Evolutionary conservation across 1,284 basidiomycete species (phyloP).

Genomic region (Ceratobasidium sp.): DNA sequence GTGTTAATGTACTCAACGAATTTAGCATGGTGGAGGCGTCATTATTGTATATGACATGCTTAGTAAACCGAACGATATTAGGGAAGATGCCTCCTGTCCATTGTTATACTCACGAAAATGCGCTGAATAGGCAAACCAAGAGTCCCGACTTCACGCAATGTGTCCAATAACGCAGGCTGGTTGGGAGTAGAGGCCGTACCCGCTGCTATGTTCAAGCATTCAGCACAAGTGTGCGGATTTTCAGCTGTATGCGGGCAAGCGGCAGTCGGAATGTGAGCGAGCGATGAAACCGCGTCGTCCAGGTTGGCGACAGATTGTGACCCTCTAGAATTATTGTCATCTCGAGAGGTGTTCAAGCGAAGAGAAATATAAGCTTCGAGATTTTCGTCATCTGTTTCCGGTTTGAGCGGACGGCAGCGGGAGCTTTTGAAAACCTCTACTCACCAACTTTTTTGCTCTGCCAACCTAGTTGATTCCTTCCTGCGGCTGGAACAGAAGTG

Average conservation of each 20-base stretch:
- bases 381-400: slow-evolving; percentile 77
- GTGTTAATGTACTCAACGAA: background rate
- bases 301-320: background rate
- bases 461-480: slow-evolving; percentile 73
- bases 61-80: background rate
- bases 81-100: slow-evolving; percentile 54
- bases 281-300: background rate
- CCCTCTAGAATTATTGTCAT: slow-evolving; percentile 51
- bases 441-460: slow-evolving; percentile 87
- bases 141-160: slow-evolving; percentile 3
- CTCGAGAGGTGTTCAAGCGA: slow-evolving; percentile 60
- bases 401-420: background rate
- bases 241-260: slow-evolving; percentile 8
- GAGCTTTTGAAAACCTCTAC: slow-evolving; percentile 47
- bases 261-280: slow-evolving; percentile 47
- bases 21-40: background rate
- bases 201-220: slow-evolving; percentile 5
- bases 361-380: slow-evolving; percentile 75
- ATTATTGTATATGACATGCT: background rate
- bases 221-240: background rate
- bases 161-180: background rate
- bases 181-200: background rate
- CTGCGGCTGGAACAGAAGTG: slow-evolving; percentile 67
- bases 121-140: background rate
- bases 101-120: slow-evolving; percentile 58